Base-by-base conservation (phyloP, 2,329 filamentous ascomycete species). In the Akanthomyces lecanii region DNA sequence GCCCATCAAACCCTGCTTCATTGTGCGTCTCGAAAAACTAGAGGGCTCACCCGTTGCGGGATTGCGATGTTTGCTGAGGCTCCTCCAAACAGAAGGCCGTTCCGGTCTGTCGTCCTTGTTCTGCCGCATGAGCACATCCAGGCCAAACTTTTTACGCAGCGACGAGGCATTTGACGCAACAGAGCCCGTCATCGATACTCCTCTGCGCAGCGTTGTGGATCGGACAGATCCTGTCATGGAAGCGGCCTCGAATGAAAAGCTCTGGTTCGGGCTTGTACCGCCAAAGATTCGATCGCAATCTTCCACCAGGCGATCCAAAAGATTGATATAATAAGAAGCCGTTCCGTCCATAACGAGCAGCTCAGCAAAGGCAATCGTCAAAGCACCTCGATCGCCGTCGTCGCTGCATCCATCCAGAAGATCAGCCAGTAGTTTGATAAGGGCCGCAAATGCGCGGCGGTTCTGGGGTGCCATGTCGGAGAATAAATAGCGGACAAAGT, bases 271-370 rank as follows among this genome's bases (percentile, higher is more conserved):
- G 63, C 74, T 74, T 4, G 77, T 70, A 64, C 90, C 87, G 59
- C 92, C 90, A 69, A 97, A 97, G n/a, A 97, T 87, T 36, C 87
- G 85, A 62, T 96, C 91, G 66, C 90, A 92, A 71, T 97, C 93
- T 66, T 96, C 91, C 0, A 97, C 92, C 25, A 97, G 83, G 23
- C 91, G 87, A 75, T 97, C 93, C 52, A 97, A 81, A 16, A 97
- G 79, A 62, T 94, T 95, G 68, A 97, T 93, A 72, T 94, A 95
- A 66, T 92, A 85, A 64, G 91, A 87, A 1, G 92, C 87, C 65
- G 88, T 86, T 7, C 88, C 89, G 63, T 92, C 89, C 5, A 87
- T 84, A 2, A 95, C 89, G 7, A 98, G 79, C 57, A 97, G 81
- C 72, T 97, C 92, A 0, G 92, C 89, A 78, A 98, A 97, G 1